A percentile compares a stretch with the other conserved stretches of the same genome.
Conservation (phyloP, 441 rosid species). For the Metrosideros polymorpha region DNA sequence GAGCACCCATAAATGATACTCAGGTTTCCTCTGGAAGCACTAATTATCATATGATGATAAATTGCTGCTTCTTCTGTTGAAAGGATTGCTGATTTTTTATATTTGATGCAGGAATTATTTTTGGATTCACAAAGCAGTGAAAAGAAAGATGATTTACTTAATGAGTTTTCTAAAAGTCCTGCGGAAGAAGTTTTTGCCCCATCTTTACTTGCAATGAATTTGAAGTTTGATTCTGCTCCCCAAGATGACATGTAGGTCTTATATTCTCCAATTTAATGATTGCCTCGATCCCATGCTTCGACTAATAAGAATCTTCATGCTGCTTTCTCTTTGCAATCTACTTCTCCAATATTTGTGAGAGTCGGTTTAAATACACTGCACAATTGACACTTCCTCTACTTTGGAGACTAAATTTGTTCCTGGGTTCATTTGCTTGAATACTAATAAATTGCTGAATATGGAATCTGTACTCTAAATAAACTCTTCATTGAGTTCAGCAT, state of each 20-base stretch:
- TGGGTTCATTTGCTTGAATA: neutral
- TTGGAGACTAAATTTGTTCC: neutral
- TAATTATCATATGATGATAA: neutral
- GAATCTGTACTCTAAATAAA: neutral
- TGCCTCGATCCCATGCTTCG: neutral
- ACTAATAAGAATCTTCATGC: neutral
- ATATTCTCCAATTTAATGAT: neutral
- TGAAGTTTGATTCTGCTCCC: constrained; percentile 57
- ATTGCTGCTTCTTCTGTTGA: neutral
- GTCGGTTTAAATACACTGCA: neutral
- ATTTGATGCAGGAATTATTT: constrained; percentile 41
- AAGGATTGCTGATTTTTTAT: neutral
- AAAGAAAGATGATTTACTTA: constrained; percentile 30
- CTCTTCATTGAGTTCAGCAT: neutral
- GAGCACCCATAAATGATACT: constrained; percentile 43
- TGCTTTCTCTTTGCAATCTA: neutral
- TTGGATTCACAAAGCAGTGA: constrained; percentile 37
- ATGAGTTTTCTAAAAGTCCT: constrained; percentile 44
- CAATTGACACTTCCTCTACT: neutral
- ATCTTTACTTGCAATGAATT: constrained; percentile 52
- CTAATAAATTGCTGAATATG: neutral
- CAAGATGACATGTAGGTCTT: constrained; percentile 38
- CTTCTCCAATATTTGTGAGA: neutral
- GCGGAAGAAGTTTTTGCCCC: constrained; percentile 65
- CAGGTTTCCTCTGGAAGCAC: constrained; percentile 28